A percentile compares a stretch with the other conserved stretches of the same genome.
These are phyloP conservation scores for Silene conica DNA, from an alignment of 148 eudicot species.

Conservation along the genomic window DNA sequence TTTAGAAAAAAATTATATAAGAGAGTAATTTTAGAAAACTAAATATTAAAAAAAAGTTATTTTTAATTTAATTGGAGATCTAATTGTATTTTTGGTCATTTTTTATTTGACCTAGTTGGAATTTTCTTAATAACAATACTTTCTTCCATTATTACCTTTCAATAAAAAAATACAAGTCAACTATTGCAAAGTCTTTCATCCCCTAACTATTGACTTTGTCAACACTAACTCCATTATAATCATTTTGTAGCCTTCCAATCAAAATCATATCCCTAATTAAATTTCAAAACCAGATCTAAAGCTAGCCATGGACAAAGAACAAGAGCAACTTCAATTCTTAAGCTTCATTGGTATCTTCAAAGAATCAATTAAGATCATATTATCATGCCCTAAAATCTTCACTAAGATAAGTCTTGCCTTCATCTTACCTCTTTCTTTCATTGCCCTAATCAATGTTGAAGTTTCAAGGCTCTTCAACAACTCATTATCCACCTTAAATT, in stretches of 20 bases:
- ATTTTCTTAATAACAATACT: too few relatives aligned
- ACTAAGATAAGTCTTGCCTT: constrained; percentile 25
- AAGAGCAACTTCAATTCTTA: constrained; percentile 40
- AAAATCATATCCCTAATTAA: not conserved
- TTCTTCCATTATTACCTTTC: too few relatives aligned
- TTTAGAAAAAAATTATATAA: too few relatives aligned
- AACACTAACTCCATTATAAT: not conserved
- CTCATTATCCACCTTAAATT: not conserved
- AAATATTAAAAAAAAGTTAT: too few relatives aligned
- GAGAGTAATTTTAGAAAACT: too few relatives aligned
- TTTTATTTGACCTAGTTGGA: too few relatives aligned
- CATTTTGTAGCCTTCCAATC: not conserved
- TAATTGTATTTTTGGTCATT: too few relatives aligned
- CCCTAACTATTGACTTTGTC: not conserved
- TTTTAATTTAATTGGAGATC: too few relatives aligned
- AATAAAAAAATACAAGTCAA: too few relatives aligned
- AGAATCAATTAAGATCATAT: constrained; percentile 31
- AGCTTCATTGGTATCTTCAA: constrained; percentile 39
- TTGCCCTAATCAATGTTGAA: constrained; percentile 23
- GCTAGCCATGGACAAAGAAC: constrained; percentile 37
- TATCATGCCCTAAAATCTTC: constrained; percentile 25
- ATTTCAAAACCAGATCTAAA: not conserved
- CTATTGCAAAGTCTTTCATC: too few relatives aligned
- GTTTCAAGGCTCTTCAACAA: not conserved
- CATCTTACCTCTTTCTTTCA: constrained; percentile 33